Base-by-base conservation (phyloP, 306 rosid species). In the Nissolia schottii region DNA sequence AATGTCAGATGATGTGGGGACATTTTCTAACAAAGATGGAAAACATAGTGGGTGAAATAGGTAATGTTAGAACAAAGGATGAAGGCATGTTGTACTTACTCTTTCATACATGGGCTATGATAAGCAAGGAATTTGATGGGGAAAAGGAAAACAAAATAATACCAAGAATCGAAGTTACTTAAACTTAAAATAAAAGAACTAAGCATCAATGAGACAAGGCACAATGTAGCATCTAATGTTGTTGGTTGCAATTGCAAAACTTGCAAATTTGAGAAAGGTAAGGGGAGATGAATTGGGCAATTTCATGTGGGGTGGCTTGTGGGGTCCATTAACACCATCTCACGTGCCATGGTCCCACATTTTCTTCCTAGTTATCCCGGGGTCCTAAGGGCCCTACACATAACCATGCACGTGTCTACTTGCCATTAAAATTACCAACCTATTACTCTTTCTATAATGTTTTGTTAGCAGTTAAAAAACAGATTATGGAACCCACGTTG, bases 261-360 rank as follows among this genome's bases (percentile, higher is more conserved):
- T 40, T 57, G 18, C n/a, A 34, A 40, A 43, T n/a, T n/a, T 3
- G 56, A 0, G 51, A 7, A 22, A 32, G 53, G 77, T 11, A n/a
- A 53, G 4, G 82, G 79, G 70, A 46, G 75, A 65, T 48, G 83
- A 3, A 73, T 48, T 6, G 40, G 10, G 43, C 50, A 53, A 19
- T 65, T 15, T n/a, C n/a, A n/a, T n/a, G 6, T 7, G 25, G 40
- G 58, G 58, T 27, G 80, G 28, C 41, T 31, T 8, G 1, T 41
- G 57, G 65, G 58, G 60, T 5, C 64, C 46, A 16, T 13, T 8
- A 2, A 3, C 70, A 24, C 64, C 49, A 8, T 55, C 43, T 37
- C 75, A 79, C 79, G 70, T 72, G 75, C 64, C 70, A 79, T 58
- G 73, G 57, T 24, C 59, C 70, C 51, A 72, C 58, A 5, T 23